These are phyloP conservation scores for Cenchrus americanus DNA, from an alignment of 176 grass and related monocot genomes.

Conservation along the genomic window DNA sequence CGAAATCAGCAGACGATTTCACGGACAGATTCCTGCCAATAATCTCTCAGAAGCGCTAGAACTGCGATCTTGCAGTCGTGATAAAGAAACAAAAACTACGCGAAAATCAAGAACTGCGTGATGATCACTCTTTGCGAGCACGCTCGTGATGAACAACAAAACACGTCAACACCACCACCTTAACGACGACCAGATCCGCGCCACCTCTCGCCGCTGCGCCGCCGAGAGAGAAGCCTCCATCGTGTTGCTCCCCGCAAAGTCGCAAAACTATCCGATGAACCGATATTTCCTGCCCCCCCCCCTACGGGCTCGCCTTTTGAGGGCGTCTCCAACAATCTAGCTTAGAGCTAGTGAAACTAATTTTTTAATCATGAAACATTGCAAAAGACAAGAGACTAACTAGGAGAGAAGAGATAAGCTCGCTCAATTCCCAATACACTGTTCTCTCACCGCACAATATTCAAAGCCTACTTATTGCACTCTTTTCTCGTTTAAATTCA, in stretches of 20 bases:
- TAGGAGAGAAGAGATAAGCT: too few relatives aligned
- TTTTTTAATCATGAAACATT: too few relatives aligned
- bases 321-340: too few relatives aligned
- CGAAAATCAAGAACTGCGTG: neutral
- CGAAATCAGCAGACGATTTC: neutral
- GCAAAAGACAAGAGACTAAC: too few relatives aligned
- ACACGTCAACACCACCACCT: slow-evolving; percentile 2
- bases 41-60: neutral
- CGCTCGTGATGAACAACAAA: neutral
- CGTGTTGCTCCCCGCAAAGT: too few relatives aligned
- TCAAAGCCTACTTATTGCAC: too few relatives aligned
- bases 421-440: too few relatives aligned
- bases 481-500: too few relatives aligned
- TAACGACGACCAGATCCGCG: neutral
- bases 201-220: neutral
- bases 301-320: too few relatives aligned
- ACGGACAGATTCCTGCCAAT: neutral
- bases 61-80: neutral
- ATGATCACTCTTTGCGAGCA: neutral
- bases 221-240: slow-evolving; percentile 3
- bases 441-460: too few relatives aligned
- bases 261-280: neutral
- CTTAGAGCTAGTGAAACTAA: too few relatives aligned
- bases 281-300: neutral
- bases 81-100: neutral